Conservation (phyloP, 2,329 filamentous ascomycete species). For the Cucurbitaria berberidis region DNA sequence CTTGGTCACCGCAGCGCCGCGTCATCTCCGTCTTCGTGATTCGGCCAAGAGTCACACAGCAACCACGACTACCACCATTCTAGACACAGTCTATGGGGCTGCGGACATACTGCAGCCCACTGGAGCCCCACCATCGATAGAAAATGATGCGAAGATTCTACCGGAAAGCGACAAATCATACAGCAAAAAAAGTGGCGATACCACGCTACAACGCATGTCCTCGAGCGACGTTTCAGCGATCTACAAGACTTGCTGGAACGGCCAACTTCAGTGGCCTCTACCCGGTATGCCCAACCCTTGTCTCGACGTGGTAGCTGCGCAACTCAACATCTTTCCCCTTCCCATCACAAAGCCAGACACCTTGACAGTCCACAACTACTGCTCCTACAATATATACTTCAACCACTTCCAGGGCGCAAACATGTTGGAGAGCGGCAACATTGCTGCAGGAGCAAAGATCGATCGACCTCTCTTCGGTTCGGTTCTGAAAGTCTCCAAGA, state of each 20-base stretch:
- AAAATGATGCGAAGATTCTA: neutral
- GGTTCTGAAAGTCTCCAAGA: conserved; percentile 21
- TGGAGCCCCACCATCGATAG: neutral
- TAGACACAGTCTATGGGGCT: neutral
- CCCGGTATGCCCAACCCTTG: conserved; percentile 14
- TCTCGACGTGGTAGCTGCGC: conserved; percentile 8
- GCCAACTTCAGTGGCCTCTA: conserved; percentile 17
- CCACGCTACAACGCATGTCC: neutral
- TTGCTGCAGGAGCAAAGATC: conserved; percentile 11
- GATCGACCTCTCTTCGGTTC: conserved; percentile 13
- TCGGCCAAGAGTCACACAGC: neutral
- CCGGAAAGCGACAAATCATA: neutral
- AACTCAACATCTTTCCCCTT: conserved; percentile 18
- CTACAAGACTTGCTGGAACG: conserved; percentile 2
- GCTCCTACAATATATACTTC: conserved; percentile 21
- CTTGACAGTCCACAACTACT: conserved; percentile 27
- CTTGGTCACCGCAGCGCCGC: conserved; percentile 1
- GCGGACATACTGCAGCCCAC: neutral
- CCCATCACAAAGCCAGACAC: conserved; percentile 13
- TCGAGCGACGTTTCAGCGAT: neutral
- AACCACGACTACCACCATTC: neutral
- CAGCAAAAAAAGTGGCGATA: neutral
- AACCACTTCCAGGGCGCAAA: conserved; percentile 12
- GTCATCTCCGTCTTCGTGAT: neutral
- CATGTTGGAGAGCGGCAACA: conserved; percentile 1